phyloP scores from a whole-genome alignment of 176 grass and related monocot species.

The Musa troglodytarum region DNA sequence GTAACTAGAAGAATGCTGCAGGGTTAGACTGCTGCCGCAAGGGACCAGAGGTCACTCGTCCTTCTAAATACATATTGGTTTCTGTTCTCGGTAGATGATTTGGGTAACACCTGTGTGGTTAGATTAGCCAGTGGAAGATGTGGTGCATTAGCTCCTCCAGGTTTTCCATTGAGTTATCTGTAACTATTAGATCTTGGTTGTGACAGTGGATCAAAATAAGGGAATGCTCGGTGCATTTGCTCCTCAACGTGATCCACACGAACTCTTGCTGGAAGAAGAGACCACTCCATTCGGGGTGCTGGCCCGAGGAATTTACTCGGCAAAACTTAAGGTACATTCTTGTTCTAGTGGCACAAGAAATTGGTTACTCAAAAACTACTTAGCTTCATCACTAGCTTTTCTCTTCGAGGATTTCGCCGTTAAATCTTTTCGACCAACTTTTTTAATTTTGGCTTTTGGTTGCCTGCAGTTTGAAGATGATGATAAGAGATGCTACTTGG shows the following conservation, averaged over 20 bases:
- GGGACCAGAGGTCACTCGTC: too few species aligned
- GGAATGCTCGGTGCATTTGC: conserved; percentile 42
- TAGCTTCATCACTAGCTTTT: background rate
- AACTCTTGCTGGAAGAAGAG: conserved; percentile 43
- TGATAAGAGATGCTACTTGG: conserved; percentile 36
- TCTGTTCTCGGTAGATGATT: background rate
- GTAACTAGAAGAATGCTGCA: too few species aligned
- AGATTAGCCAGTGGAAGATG: background rate
- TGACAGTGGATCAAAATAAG: conserved; percentile 40
- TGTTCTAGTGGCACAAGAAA: background rate
- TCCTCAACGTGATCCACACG: conserved; percentile 27
- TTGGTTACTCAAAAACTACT: background rate
- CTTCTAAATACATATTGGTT: background rate
- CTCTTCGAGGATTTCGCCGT: background rate
- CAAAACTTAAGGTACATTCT: conserved; percentile 33
- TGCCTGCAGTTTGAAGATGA: conserved; percentile 44
- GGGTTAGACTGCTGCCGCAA: too few species aligned
- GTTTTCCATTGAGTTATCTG: background rate
- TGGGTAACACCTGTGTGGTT: background rate
- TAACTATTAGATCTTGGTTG: background rate
- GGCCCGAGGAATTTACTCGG: conserved; percentile 34
- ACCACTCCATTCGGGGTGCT: conserved; percentile 37
- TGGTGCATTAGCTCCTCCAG: background rate
- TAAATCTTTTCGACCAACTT: background rate
- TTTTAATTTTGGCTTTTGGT: too few species aligned